Evolutionary conservation across 179 eudicot species (phyloP).

Genomic region (Amaranthus tricolor): DNA sequence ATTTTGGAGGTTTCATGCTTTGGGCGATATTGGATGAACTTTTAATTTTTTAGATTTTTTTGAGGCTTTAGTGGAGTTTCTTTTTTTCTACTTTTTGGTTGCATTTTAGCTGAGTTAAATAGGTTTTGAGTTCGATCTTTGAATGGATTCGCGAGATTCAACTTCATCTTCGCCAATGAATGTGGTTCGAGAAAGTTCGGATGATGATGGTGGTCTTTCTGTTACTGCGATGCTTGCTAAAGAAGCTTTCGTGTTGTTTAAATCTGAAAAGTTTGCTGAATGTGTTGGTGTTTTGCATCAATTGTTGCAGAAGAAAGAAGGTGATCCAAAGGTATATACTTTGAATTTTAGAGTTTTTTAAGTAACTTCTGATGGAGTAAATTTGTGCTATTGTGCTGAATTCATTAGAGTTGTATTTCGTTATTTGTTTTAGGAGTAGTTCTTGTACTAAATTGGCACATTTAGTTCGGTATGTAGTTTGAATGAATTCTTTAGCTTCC

Average conservation of each 20-base stretch:
- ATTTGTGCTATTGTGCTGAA: too few relatives aligned
- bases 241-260: slow-evolving; percentile 58
- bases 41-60: slow-evolving; percentile 12
- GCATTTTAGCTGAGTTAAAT: slow-evolving; percentile 2
- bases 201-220: slow-evolving; percentile 43
- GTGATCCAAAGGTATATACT: slow-evolving; percentile 62
- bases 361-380: too few relatives aligned
- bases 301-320: slow-evolving; percentile 50
- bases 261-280: slow-evolving; percentile 55
- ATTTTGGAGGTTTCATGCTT: slow-evolving; percentile 13
- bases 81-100: background rate
- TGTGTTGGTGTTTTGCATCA: slow-evolving; percentile 61
- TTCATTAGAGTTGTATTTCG: slow-evolving; percentile 5
- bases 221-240: slow-evolving; percentile 47
- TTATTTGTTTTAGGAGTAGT: background rate
- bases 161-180: slow-evolving; percentile 24
- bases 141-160: slow-evolving; percentile 58
- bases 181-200: slow-evolving; percentile 32
- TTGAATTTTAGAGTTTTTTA: background rate
- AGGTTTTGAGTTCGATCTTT: slow-evolving; percentile 32
- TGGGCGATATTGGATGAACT: slow-evolving; percentile 12
- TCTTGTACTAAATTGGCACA: background rate
- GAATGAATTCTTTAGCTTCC: background rate
- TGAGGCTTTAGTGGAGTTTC: slow-evolving; percentile 15
- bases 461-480: background rate